Base-by-base conservation (phyloP, 129 eudicot species). In the Escallonia herrerae region DNA sequence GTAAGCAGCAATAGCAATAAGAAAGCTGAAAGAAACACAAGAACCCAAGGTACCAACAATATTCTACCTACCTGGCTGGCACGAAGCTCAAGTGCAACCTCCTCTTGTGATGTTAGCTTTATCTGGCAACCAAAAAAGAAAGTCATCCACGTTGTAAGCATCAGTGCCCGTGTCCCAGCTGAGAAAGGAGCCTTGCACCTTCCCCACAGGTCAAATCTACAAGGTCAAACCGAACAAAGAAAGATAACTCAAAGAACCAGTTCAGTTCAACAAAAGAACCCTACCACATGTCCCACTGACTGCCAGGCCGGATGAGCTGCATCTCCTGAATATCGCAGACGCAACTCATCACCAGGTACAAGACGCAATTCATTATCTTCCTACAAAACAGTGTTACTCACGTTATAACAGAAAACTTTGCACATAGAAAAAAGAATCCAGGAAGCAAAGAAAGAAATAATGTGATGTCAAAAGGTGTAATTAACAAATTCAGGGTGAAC, bases 231-330 rank as follows among this genome's bases (percentile, higher is more conserved):
- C 4, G 48, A 11, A 40, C 13, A 58, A 37, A 41, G 49, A 8
- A 60, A 48, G 59, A 69, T 3, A 12, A 15, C 58, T 4, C 50
- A 15, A 60, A 62, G 75, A 49, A 15, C 33, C 4, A 55, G 49
- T 8, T 5, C n/a, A 15, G 14, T 8, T 7, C 49, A 9, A 39
- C 10, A 44, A 40, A 10, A 54, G 50, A 15, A 55, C 44, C 84
- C 44, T 84, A 90, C 97, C 97, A 90, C 97, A 60, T 90, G 97
- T 54, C 97, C 97, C 67, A 90, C 97, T 6, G 97, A 90, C 71
- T 90, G 95, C 95, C 95, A 90, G 11, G 95, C 78, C 67, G 95
- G 93, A 82, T 90, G 97, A 59, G 84, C 90, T 40, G 90, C 86
- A 90, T 90, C 95, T 40, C 95, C 97, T 57, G 95, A 84, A 72